Evolutionary conservation across 768 basidiomycete species (phyloP).

Genomic region (Cystobasidium tubakii): DNA sequence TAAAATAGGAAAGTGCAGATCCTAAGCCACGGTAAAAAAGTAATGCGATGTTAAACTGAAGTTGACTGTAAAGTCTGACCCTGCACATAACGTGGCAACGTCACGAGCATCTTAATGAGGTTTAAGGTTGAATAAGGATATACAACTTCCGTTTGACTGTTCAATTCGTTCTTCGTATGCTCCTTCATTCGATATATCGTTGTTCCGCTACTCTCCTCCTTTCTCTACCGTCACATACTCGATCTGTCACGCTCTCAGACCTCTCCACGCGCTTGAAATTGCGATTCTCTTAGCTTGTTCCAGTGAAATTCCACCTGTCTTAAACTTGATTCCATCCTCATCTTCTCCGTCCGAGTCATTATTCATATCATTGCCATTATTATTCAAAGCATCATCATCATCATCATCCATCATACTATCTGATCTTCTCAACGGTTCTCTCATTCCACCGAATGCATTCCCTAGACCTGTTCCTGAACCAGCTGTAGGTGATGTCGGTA

Average conservation of each 20-base stretch:
- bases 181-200: no score
- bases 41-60: no score
- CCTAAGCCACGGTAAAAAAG: no score
- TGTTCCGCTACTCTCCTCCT: no score
- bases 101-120: no score
- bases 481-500: slow-evolving; percentile 59
- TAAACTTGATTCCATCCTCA: slow-evolving; percentile 67
- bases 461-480: slow-evolving; percentile 60
- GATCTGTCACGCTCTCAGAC: slow-evolving; percentile 26
- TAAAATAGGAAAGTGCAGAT: no score
- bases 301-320: slow-evolving; percentile 77
- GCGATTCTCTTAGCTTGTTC: slow-evolving; percentile 58
- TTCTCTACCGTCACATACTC: no score
- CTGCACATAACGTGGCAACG: no score
- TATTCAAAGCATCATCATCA: slow-evolving; percentile 61
- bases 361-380: slow-evolving; percentile 58
- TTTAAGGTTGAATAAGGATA: no score
- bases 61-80: no score
- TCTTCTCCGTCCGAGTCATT: slow-evolving; percentile 48
- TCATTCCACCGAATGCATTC: slow-evolving; percentile 47
- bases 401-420: slow-evolving; percentile 46
- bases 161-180: no score
- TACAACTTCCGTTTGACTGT: no score
- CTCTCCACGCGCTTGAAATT: slow-evolving; percentile 26
- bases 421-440: slow-evolving; percentile 12